Base-by-base conservation (phyloP, 2,329 filamentous ascomycete species). In the Coleophoma crateriformis region DNA sequence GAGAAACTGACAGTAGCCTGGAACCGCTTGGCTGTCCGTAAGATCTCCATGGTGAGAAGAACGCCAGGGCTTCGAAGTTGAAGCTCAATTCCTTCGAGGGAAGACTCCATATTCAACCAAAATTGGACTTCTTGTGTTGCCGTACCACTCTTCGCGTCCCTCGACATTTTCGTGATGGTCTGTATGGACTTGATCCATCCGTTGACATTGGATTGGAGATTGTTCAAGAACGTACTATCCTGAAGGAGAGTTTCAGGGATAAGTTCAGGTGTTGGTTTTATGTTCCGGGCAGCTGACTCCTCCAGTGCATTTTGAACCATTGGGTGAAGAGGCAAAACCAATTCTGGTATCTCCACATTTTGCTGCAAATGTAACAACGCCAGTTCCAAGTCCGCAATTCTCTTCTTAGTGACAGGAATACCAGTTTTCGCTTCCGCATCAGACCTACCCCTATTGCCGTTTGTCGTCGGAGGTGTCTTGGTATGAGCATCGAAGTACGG, bases 171-270 rank as follows among this genome's bases (percentile, higher is more conserved):
- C 37, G 94, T 99, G 59, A 96, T 95, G 44, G 87, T 86, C 67
- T 96, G 92, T 57, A 99, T 99, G 11, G 92, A 95, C 72, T 95
- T 95, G 72, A 99, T 99, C 94, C 94, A 99, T 55, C 86, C 85
- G 67, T 97, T 99, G 53, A 97, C 94, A 45, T 86, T 94, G 46
- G 88, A 86, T 66, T 97, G 94, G 35, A 99, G 76, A 59, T 87
- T 90, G 69, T 99, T 99, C 61, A 96, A 84, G 59, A 99, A 95
- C 11, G 84, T 83, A 62, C 89, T 96, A 69, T 96, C 94, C 51
- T 89, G 84, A 33, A 96, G 75, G n/a, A 95, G 78, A 11, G 80
- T 71, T 8, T 80, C 62, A 2, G 90, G 86, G 43, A 99, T 88
- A 53, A 90, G 71, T 40, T 96, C 90, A 40, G 91, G 81, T 0